Evolutionary conservation across 2,329 filamentous ascomycete genomes (phyloP), one percentile per base, ranked within the genome.

Genomic region (Colletotrichum salicis): DNA sequence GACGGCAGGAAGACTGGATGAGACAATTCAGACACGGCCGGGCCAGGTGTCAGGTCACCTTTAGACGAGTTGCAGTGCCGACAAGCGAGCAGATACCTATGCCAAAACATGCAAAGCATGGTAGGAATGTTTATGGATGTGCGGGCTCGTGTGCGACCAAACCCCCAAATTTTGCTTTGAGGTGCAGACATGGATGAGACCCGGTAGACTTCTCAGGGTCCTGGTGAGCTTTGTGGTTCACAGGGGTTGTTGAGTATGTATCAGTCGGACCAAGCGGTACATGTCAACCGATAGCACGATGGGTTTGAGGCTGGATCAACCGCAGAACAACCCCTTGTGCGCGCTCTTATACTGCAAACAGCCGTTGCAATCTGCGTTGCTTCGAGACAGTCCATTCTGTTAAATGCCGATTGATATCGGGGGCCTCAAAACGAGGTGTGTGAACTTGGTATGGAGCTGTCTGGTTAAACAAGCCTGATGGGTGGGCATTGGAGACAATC

Each of bases 11-110:
- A 54, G 13, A 64, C 52, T 15, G 55, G 54, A 52, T 48, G 66
- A 69, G 61, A 41, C 61, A 64, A 41, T 37, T 37, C 51, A 69
- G 60, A 31, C 41, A 52, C 60, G 60, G 41, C 54, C 31, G 41
- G 29, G 54, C 33, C 67, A 64, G 15, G 66, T 64, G 60, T 64
- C 60, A 69, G 54, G 37, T 64, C 41, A 41, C 54, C 54, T 64
- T 63, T 31, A 41, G 54, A 64, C 54, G 31, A 31, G 29, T 54
- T 22, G 24, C 61, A 56, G 45, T 58, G 60, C 19, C 31, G 29
- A 45, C 45, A 54, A 45, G 55, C 27, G 55, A 48, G 12, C 56
- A 24, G 45, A 55, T n/a, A n/a, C 27, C 27, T 29, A 29, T 11
- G 15, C 31, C 22, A 31, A 64, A n/a, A 24, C 41, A 22, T 19